phyloP scores from a whole-genome alignment of 768 basidiomycete species.

The Mycena venus region DNA sequence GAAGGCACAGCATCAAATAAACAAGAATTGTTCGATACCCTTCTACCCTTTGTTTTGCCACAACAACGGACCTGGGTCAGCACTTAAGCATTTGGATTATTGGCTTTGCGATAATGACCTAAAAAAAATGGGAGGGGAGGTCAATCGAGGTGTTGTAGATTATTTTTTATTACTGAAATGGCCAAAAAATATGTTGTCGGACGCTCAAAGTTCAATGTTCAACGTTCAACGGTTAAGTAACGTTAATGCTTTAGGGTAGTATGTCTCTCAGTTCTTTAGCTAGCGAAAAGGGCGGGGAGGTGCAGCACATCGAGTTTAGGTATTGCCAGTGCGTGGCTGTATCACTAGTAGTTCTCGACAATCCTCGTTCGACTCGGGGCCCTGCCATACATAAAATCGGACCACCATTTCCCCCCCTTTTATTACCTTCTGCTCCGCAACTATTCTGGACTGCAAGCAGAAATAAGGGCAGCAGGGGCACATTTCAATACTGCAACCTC shows the following conservation, averaged over 20 bases:
- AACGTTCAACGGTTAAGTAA: too few species aligned
- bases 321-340: too few species aligned
- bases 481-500: too few species aligned
- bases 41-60: background rate
- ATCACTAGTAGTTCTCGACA: background rate
- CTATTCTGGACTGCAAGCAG: too few species aligned
- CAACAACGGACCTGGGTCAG: background rate
- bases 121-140: too few species aligned
- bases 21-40: background rate
- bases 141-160: too few species aligned
- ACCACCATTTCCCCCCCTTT: too few species aligned
- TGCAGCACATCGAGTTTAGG: background rate
- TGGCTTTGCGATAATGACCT: background rate
- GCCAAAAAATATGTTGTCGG: too few species aligned
- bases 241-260: background rate
- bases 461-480: too few species aligned
- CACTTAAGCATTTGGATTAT: background rate
- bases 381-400: background rate
- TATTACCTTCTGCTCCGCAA: too few species aligned
- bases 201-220: too few species aligned
- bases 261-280: background rate
- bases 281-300: background rate
- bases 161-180: too few species aligned
- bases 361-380: background rate
- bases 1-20: background rate